Base-by-base conservation (phyloP, 2,329 filamentous ascomycete species). In the Sarocladium brachiariae region DNA sequence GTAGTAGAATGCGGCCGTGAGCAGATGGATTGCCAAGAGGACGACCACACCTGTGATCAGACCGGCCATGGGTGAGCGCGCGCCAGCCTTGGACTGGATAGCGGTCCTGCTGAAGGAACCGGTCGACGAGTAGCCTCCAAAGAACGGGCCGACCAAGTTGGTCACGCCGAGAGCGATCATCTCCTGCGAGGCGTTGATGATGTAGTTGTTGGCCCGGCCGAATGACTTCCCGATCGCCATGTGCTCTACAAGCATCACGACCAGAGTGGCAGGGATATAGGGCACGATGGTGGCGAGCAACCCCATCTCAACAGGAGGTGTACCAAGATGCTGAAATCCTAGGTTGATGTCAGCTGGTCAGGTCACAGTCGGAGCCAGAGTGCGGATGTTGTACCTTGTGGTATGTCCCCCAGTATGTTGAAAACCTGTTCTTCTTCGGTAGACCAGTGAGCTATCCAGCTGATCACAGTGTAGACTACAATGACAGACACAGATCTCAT, bases 191-290 rank as follows among this genome's bases (percentile, higher is more conserved):
- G 93, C 91, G 59, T 96, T 84, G 64, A 99, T 96, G 14, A 82
- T 85, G 69, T 99, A 99, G 71, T 96, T 95, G 73, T 96, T 97
- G 59, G 96, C 81, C 53, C 92, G 81, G 9, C 93, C 93, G 58
- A 99, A 97, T 0, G 92, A 96, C 67, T 97, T 99, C 16, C 91
- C 89, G 55, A 97, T 96, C 45, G 92, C 90, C 59, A 97, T 96
- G 65, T 97, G 92, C 68, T 97, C 93, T 54, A 97, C 95, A 31
- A 97, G 76, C 52, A 97, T 76, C n/a, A 99, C 91, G 57, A 97
- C 95, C 49, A 96, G 84, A 1, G 87, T 85, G 7, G 87, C 87
- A 0, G 93, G 93, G 3, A 97, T 73, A 56, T 96, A 78, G 38
- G 75, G 73, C 1, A 78, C 75, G 61, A 95, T 89, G 1, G 80